phyloP scores from a whole-genome alignment of 2,329 filamentous ascomycete species.

The Curvularia hawaiiensis region DNA sequence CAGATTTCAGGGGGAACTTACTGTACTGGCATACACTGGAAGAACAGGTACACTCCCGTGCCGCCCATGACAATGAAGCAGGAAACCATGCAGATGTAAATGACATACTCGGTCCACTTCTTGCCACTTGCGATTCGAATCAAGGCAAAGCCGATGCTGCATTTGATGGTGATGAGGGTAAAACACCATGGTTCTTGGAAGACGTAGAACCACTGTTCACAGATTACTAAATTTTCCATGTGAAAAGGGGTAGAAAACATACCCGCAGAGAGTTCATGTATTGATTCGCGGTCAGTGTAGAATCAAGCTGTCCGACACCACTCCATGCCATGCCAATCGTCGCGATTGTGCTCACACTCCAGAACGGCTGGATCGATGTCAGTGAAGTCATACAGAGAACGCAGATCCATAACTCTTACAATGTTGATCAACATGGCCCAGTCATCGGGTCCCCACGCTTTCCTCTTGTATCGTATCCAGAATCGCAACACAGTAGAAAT shows the following conservation, averaged over 20 bases:
- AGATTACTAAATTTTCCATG: neutral
- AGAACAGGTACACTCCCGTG: conserved; percentile 11
- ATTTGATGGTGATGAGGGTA: conserved; percentile 13
- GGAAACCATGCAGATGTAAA: conserved; percentile 6
- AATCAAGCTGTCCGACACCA: conserved; percentile 7
- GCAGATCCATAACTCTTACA: neutral
- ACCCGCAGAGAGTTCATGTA: conserved; percentile 8
- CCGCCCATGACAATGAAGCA: conserved; percentile 12
- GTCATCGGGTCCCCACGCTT: conserved; percentile 12
- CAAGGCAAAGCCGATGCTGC: conserved; percentile 12
- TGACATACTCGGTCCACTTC: conserved; percentile 14
- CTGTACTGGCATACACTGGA: conserved; percentile 12
- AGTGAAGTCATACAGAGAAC: neutral
- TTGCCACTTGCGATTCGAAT: conserved; percentile 13
- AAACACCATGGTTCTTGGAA: conserved; percentile 17
- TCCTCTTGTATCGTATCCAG: conserved; percentile 12
- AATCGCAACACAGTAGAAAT: conserved; percentile 10
- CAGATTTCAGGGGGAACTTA: neutral
- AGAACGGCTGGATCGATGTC: conserved; percentile 5
- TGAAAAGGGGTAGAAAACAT: neutral
- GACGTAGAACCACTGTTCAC: conserved; percentile 10
- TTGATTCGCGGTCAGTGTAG: conserved; percentile 4
- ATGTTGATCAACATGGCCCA: conserved; percentile 16
- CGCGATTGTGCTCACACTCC: conserved; percentile 9
- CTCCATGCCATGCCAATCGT: conserved; percentile 13